Evolutionary conservation across 1,139 yeast genomes (phyloP), one percentile per base, ranked within the genome.

Genomic region (Tardiomyces digboiensis): DNA sequence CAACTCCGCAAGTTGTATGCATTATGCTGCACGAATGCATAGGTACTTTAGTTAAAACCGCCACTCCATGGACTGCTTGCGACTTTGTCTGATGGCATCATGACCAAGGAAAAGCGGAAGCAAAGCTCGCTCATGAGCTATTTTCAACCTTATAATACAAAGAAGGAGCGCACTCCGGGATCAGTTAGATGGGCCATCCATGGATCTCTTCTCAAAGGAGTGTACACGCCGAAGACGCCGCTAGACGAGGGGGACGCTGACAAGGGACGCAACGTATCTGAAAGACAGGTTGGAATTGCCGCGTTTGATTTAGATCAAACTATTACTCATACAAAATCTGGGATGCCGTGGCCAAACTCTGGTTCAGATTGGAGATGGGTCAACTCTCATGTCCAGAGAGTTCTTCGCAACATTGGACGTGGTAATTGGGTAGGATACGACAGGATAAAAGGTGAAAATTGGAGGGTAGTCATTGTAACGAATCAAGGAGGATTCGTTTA

Each of bases 241-340:
- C 13, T 10, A 4, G 39, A 19, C 10, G 19, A 20, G 12, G 37
- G 37, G 29, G 38, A 29, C 7, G 37, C 39, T 1, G 21, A 19
- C 2, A 29, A 29, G 2, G 38, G 43, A 13, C 23, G 37, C 7
- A 39, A 29, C 20, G 38, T 39, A 3, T 3, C 18, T 3, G 19
- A n/a, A n/a, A n/a, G 20, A 42, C 19, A 3, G 13, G 19, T 48
- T 49, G 47, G 53, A 14, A 59, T 83, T 1, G 86, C 87, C 0
- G 82, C 83, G 0, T 86, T 86, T 58, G 95, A 86, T 59, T 65
- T 86, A 42, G 95, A 86, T 62, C 78, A 75, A 1, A 86, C 95
- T 0, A 54, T 86, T n/a, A 72, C 82, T 0, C 57, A 57, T 5
- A 77, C 94, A 1, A 78, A 74, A 53, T 72, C 82, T 0, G 83